These are phyloP conservation scores for Paspalum notatum DNA, from an alignment of 176 grass and related monocot species.

Conservation along the genomic window DNA sequence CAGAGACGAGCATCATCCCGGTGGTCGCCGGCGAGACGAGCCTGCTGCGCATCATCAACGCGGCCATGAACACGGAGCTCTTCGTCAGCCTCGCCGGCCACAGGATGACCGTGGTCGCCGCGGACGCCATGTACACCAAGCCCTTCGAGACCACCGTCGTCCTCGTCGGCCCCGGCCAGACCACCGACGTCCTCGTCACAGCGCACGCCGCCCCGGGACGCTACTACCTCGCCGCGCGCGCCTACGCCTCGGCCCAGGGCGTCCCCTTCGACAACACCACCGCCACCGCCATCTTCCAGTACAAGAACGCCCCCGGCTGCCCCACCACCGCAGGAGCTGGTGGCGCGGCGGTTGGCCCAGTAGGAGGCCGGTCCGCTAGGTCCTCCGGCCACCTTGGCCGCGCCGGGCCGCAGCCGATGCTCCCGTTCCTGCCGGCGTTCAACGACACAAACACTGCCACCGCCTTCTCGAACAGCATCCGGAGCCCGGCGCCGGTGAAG, in stretches of 20 bases:
- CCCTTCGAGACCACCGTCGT: slow-evolving; percentile 70
- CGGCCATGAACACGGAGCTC: slow-evolving; percentile 75
- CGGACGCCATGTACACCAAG: slow-evolving; percentile 78
- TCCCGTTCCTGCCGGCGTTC: slow-evolving; percentile 64
- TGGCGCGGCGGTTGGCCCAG: slow-evolving; percentile 34
- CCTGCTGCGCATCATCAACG: slow-evolving; percentile 82
- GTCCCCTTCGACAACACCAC: slow-evolving; percentile 89
- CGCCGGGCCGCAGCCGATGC: slow-evolving; percentile 43
- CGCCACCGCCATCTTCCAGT: slow-evolving; percentile 81
- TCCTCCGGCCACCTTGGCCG: slow-evolving; percentile 21
- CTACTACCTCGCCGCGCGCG: slow-evolving; percentile 82
- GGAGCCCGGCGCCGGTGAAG: slow-evolving; percentile 58
- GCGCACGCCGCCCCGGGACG: slow-evolving; percentile 65
- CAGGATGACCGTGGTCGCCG: slow-evolving; percentile 81
- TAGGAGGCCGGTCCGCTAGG: background rate
- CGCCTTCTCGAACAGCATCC: slow-evolving; percentile 58
- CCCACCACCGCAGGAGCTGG: slow-evolving; percentile 29
- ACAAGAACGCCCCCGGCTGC: slow-evolving; percentile 48
- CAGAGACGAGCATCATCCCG: slow-evolving; percentile 77
- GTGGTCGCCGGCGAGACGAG: slow-evolving; percentile 65
- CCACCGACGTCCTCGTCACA: slow-evolving; percentile 87
- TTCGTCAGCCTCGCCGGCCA: slow-evolving; percentile 90
- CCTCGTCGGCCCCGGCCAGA: slow-evolving; percentile 81
- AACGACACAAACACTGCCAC: slow-evolving; percentile 76
- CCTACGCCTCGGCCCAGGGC: slow-evolving; percentile 56